These are phyloP conservation scores for Fraxinus xanthoxyloides DNA, from an alignment of 305 asterid genomes.

Conservation along the genomic window DNA sequence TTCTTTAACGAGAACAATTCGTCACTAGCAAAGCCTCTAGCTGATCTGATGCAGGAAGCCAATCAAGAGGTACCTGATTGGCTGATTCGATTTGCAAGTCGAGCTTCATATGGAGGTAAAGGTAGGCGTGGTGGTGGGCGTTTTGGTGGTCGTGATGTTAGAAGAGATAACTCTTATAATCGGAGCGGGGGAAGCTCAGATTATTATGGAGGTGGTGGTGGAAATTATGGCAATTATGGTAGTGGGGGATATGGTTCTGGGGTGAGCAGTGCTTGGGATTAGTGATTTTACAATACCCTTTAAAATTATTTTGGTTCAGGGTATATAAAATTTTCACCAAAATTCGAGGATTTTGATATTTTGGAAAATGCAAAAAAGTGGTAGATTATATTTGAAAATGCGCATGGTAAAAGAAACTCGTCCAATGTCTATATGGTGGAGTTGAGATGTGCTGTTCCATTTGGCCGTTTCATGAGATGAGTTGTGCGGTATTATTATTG, in stretches of 20 bases:
- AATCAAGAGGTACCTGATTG: constrained; percentile 67
- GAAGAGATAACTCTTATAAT: constrained; percentile 42
- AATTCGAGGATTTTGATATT: constrained; percentile 30
- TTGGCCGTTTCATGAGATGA: too few relatives aligned
- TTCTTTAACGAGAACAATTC: constrained; percentile 49
- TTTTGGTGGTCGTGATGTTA: constrained; percentile 65
- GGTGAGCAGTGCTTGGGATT: constrained; percentile 63
- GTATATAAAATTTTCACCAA: constrained; percentile 24
- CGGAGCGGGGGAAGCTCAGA: constrained; percentile 38
- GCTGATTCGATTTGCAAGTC: constrained; percentile 51
- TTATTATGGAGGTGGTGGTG: constrained; percentile 46
- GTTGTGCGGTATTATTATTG: too few relatives aligned
- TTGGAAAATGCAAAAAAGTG: constrained; percentile 22
- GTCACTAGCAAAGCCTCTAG: constrained; percentile 49
- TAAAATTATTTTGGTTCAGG: constrained; percentile 20
- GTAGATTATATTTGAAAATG: not conserved
- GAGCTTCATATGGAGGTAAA: constrained; percentile 49
- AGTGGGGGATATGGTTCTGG: constrained; percentile 47
- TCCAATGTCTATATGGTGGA: not conserved
- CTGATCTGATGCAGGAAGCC: constrained; percentile 57
- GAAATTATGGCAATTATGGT: constrained; percentile 24
- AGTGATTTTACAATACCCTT: constrained; percentile 10
- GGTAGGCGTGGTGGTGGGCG: constrained; percentile 63
- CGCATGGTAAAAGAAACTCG: not conserved
- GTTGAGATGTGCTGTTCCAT: not conserved